Evolutionary conservation across 176 grass and related monocot genomes (phyloP).

Genomic region (Tuctoria greenei): DNA sequence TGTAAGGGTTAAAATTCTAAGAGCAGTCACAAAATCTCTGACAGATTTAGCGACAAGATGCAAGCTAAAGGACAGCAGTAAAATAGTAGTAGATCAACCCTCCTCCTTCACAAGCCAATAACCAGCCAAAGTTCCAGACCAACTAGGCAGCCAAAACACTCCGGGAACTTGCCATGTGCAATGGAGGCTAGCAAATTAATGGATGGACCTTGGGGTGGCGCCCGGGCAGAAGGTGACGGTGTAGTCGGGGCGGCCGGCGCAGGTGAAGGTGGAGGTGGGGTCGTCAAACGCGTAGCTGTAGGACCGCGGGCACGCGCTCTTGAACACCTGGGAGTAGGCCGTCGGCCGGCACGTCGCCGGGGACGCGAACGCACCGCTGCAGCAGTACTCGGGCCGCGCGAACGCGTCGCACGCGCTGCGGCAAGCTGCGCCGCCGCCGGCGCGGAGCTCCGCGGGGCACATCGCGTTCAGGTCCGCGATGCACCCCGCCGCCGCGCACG

Average conservation of each 20-base stretch:
- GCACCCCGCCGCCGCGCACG: conserved; percentile 77
- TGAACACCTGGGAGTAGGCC: conserved; percentile 83
- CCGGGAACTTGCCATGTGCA: neutral
- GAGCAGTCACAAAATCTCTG: neutral
- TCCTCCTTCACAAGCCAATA: conserved; percentile 24
- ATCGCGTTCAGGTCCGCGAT: conserved; percentile 68
- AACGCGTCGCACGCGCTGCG: conserved; percentile 90
- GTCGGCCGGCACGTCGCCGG: conserved; percentile 72
- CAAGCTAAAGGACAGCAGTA: conserved; percentile 7
- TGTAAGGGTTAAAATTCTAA: neutral
- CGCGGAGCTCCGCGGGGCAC: conserved; percentile 75
- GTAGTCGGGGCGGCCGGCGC: conserved; percentile 66
- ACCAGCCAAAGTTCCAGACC: conserved; percentile 9
- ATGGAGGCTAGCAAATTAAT: neutral
- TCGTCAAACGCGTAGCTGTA: conserved; percentile 99
- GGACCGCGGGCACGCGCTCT: conserved; percentile 78
- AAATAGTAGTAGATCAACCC: conserved; percentile 26
- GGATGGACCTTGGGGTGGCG: conserved; percentile 48
- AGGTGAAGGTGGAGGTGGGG: conserved; percentile 89
- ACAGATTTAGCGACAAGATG: neutral
- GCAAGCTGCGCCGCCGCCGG: conserved; percentile 63
- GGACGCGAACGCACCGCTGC: conserved; percentile 71
- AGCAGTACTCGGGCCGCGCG: conserved; percentile 68
- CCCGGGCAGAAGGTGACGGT: conserved; percentile 84
- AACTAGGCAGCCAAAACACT: neutral